Percentiles rank a stretch among this genome's conserved stretches.
These are phyloP conservation scores for Boletus vinaceobasis DNA, from an alignment of 768 basidiomycete species.

Conservation along the genomic window DNA sequence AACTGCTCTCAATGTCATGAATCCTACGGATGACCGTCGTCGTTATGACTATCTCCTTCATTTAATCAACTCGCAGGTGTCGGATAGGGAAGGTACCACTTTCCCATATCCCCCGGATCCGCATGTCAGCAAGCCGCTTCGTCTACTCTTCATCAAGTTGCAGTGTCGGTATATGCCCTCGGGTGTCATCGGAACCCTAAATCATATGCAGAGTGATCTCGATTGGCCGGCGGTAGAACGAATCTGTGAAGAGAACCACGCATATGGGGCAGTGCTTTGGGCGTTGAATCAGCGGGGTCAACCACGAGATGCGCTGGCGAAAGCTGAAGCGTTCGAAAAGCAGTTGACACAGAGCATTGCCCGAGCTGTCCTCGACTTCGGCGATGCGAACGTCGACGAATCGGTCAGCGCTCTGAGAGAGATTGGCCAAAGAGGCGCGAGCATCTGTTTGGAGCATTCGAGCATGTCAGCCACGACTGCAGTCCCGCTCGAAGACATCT, in stretches of 20 bases:
- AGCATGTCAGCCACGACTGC: conserved; percentile 37
- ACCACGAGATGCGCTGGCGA: conserved; percentile 61
- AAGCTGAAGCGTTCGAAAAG: conserved; percentile 58
- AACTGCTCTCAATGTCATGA: conserved; percentile 52
- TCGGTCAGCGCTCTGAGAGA: conserved; percentile 50
- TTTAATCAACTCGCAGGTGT: conserved; percentile 52
- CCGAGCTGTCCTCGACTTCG: conserved; percentile 30
- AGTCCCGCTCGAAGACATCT: conserved; percentile 72
- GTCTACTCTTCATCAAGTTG: conserved; percentile 64
- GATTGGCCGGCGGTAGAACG: conserved; percentile 54
- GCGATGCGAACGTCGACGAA: conserved; percentile 27
- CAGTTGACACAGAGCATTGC: conserved; percentile 45
- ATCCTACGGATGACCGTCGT: conserved; percentile 42
- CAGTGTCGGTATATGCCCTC: conserved; percentile 70
- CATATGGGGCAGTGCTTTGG: conserved; percentile 83
- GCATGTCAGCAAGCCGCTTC: conserved; percentile 48
- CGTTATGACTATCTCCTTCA: conserved; percentile 76
- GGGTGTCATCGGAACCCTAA: conserved; percentile 59
- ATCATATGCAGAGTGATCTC: conserved; percentile 47
- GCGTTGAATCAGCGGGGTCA: conserved; percentile 61
- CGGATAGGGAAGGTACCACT: conserved; percentile 39
- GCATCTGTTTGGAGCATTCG: conserved; percentile 71
- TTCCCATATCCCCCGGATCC: conserved; percentile 27
- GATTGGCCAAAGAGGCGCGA: conserved; percentile 58
- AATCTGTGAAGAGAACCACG: conserved; percentile 63